These are phyloP conservation scores for Bruguiera parviflora DNA, from an alignment of 345 rosid genomes.

Conservation along the genomic window DNA sequence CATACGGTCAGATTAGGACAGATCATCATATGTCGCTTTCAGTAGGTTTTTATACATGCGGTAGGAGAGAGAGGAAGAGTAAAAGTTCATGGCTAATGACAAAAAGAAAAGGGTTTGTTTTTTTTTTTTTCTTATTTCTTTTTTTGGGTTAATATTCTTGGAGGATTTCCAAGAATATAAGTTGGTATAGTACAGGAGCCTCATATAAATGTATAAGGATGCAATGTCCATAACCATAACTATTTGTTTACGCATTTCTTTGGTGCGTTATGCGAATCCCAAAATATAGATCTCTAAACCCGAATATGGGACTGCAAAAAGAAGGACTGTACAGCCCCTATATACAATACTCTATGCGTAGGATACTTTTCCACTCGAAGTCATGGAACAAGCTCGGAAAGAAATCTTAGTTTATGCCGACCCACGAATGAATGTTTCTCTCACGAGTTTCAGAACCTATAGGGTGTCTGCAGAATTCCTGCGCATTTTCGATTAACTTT, in stretches of 20 bases:
- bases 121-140: neutral
- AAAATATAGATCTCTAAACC: neutral
- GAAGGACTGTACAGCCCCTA: neutral
- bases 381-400: neutral
- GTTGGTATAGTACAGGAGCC: neutral
- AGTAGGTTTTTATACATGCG: too few species aligned
- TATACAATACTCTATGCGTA: neutral
- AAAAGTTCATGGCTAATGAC: neutral
- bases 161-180: slow-evolving; percentile 14
- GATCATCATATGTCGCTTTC: too few species aligned
- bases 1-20: too few species aligned
- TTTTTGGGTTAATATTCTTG: neutral
- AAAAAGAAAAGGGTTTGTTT: neutral
- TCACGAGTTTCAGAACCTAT: neutral
- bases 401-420: neutral
- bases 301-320: neutral
- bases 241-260: neutral
- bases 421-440: neutral
- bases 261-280: neutral
- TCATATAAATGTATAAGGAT: neutral
- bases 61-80: too few species aligned
- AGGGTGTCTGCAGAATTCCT: neutral
- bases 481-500: too few species aligned
- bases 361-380: too few species aligned
- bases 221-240: neutral